Base-by-base conservation (phyloP, 106 monocot species). In the Xerophyta viscosa region DNA sequence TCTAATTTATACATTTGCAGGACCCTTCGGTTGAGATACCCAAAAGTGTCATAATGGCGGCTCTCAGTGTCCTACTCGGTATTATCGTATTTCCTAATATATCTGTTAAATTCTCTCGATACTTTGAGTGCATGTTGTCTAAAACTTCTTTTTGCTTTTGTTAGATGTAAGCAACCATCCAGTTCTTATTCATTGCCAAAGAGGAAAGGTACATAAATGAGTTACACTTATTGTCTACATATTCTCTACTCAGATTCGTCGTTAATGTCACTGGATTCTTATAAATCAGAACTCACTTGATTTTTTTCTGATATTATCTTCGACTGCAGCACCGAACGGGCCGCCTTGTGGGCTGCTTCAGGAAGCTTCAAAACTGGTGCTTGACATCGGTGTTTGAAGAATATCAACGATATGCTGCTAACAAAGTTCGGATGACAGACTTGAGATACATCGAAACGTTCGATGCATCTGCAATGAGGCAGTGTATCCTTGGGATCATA, bases 121-220 rank as follows among this genome's bases (percentile, higher is more conserved):
- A n/a, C n/a, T n/a, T n/a, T n/a, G n/a, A n/a, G n/a, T n/a, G n/a
- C n/a, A n/a, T n/a, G n/a, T n/a, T 44, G 26, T 14, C 29, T 54
- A n/a, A 39, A 17, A 27, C 20, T 11, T 54, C n/a, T 22, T 27
- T 71, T 75, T 29, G 15, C 27, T 13, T 50, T 7, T 27, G 19
- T 55, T 76, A 92, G 91, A 92, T 71, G 57, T 75, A 49, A 82
- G 79, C 56, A 92, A 92, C 24, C 83, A 83, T 58, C 86, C 86
- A 17, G 62, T 92, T 52, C 48, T 92, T 22, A 79, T 92, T 54
- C 92, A 92, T 46, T 92, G 92, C 74, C 79, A 80, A 46, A 62
- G 83, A 19, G 92, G 92, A 47, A 92, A 92, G 87, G 92, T 92
- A 71, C 20, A 23, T 0, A 28, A 2, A 3, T 25, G 4, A 23